Evolutionary conservation across 352 stramenopile genomes (phyloP).

Genomic region (Phytophthora fragariaefolia): DNA sequence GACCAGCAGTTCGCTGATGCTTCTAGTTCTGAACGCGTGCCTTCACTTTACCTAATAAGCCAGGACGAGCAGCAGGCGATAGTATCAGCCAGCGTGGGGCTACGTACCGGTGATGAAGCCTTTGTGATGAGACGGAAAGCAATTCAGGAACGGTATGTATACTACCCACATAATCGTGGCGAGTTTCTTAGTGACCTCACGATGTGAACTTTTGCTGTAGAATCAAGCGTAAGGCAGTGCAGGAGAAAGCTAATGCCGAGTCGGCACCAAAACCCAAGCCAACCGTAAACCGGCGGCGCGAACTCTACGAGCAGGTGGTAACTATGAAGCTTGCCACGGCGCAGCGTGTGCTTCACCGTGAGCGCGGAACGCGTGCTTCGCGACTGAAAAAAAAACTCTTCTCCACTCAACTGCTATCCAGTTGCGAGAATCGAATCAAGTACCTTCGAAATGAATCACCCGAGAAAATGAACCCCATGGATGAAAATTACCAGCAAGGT

Average conservation of each 20-base stretch:
- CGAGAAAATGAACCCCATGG: constrained; percentile 17
- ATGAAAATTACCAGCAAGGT: constrained; percentile 14
- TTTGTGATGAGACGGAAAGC: constrained; percentile 33
- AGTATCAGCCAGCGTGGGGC: not conserved
- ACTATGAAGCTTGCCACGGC: constrained; percentile 36
- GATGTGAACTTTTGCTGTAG: constrained; percentile 14
- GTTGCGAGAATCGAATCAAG: constrained; percentile 52
- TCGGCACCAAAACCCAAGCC: constrained; percentile 13
- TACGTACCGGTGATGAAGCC: constrained; percentile 21
- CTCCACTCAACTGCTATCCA: constrained; percentile 37
- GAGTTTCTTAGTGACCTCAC: not conserved
- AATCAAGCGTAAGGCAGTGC: constrained; percentile 29
- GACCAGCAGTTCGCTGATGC: not conserved
- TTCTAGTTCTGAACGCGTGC: not conserved
- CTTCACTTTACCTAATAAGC: constrained; percentile 16
- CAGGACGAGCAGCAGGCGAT: constrained; percentile 4
- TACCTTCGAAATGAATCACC: constrained; percentile 37
- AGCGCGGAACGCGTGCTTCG: constrained; percentile 15
- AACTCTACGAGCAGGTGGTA: constrained; percentile 56
- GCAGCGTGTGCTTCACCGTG: constrained; percentile 28
- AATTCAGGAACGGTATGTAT: constrained; percentile 44
- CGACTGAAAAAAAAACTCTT: constrained; percentile 26
- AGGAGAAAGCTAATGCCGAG: constrained; percentile 26
- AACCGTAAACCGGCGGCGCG: constrained; percentile 31
- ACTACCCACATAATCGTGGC: not conserved